Evolutionary conservation across 2,329 filamentous ascomycete species (phyloP).

Genomic region (Aspergillus versicolor): DNA sequence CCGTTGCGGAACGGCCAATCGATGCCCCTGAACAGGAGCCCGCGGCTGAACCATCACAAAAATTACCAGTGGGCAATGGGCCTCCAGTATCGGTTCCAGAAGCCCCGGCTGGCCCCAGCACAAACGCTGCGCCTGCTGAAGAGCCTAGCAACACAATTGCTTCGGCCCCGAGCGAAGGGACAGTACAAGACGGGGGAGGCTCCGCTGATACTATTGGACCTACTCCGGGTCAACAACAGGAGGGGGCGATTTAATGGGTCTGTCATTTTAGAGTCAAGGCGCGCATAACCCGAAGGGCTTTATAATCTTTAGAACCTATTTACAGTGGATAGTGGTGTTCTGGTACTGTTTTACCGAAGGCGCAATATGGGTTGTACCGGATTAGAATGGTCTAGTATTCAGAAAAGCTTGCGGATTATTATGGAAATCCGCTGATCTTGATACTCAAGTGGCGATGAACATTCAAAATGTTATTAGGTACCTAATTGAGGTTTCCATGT

Average conservation of each 20-base stretch:
- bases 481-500: background rate
- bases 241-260: background rate
- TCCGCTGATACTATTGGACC: background rate
- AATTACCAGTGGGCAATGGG: constrained; percentile 4
- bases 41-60: constrained; percentile 1
- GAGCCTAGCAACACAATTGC: background rate
- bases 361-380: background rate
- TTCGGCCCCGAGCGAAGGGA: background rate
- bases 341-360: background rate
- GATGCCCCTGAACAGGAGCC: constrained; percentile 3
- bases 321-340: background rate
- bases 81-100: background rate
- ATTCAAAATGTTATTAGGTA: background rate
- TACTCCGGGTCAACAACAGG: background rate
- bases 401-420: background rate
- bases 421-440: background rate
- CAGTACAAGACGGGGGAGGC: background rate
- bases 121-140: background rate
- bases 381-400: background rate
- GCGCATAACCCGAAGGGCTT: background rate
- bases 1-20: constrained; percentile 2
- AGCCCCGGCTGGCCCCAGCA: background rate
- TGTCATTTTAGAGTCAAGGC: background rate
- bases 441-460: background rate
- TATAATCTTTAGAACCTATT: background rate